Percentiles rank a stretch among this genome's conserved stretches.
Conservation (phyloP, 2,329 filamentous ascomycete species). For the Metarhizium album region DNA sequence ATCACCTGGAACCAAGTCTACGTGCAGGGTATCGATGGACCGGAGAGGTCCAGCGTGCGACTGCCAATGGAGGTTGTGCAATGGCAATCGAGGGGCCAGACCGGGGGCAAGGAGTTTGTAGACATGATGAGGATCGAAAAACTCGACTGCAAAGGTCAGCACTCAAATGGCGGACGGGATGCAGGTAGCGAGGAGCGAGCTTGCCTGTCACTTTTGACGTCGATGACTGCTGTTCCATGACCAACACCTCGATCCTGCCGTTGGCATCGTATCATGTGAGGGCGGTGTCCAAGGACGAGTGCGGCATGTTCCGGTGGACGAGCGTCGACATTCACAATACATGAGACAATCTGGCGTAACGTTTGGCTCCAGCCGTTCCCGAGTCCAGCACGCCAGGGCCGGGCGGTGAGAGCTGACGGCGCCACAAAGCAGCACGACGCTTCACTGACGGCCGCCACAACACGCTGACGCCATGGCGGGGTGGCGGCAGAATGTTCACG, state of each 20-base stretch:
- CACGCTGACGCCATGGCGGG: slow-evolving; percentile 16
- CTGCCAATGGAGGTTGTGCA: slow-evolving; percentile 94
- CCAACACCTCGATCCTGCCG: slow-evolving; percentile 17
- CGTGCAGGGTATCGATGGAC: slow-evolving; percentile 85
- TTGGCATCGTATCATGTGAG: slow-evolving; percentile 16
- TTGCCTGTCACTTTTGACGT: slow-evolving; percentile 70
- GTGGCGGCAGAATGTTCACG: slow-evolving; percentile 20
- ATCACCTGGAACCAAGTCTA: slow-evolving; percentile 66
- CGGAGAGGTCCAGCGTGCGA: slow-evolving; percentile 82
- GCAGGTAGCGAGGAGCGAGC: slow-evolving; percentile 4
- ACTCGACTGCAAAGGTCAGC: slow-evolving; percentile 62
- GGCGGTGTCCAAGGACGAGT: too few species aligned
- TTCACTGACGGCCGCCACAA: background rate
- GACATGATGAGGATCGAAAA: slow-evolving; percentile 83
- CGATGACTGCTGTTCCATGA: slow-evolving; percentile 57
- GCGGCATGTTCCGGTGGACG: too few species aligned
- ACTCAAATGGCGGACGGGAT: background rate
- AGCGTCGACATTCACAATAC: too few species aligned
- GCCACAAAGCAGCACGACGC: background rate
- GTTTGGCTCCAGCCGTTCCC: background rate
- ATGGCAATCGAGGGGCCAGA: slow-evolving; percentile 66
- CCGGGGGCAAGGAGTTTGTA: slow-evolving; percentile 74
- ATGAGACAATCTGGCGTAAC: background rate
- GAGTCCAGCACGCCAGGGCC: too few species aligned
- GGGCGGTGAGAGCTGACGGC: slow-evolving; percentile 12